Evolutionary conservation across 345 rosid genomes (phyloP), one percentile per base, ranked within the genome.

Genomic region (Arabis hirsuta): DNA sequence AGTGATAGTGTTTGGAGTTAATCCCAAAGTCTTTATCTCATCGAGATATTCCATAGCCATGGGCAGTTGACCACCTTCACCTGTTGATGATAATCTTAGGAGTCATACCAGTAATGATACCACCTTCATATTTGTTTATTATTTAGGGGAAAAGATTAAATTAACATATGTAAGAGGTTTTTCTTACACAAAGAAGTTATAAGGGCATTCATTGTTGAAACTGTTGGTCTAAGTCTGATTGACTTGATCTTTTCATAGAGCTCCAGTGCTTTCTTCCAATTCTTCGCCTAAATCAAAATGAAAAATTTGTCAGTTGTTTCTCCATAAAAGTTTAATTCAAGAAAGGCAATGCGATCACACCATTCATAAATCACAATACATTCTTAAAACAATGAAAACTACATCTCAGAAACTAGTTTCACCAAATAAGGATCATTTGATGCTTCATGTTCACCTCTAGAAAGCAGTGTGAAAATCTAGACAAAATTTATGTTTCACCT

Each of bases 261-360:
- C 84, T 86, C 87, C 78, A 89, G 80, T 43, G 95, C 95, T 78
- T 85, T 94, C 81, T 82, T 82, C 97, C 98, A 94, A 78, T 84
- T 91, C 71, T 84, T 91, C 10, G 90, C 88, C 96, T 94, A 81
- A 73, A 80, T 65, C 22, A 66, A 54, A 45, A 47, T 41, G 22
- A 63, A 60, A 57, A 44, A 39, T 24, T 0, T 26, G 52, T 76
- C 72, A 76, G 71, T 46, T 55, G 29, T 26, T 57, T 73, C 67
- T 42, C 22, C 32, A 61, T 20, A 60, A 36, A 5, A 52, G 7
- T 12, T 53, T 12, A 32, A 45, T 45, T 8, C 45, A 46, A 45
- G 26, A 73, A 19, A 34, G 12, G 47, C 67, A 62, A 36, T 67
- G 61, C 29, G 32, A 32, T 47, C 22, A 14, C 43, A 41, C 27